Base-by-base conservation (phyloP, 2,329 filamentous ascomycete genomes). In the Aureobasidium sp. region DNA sequence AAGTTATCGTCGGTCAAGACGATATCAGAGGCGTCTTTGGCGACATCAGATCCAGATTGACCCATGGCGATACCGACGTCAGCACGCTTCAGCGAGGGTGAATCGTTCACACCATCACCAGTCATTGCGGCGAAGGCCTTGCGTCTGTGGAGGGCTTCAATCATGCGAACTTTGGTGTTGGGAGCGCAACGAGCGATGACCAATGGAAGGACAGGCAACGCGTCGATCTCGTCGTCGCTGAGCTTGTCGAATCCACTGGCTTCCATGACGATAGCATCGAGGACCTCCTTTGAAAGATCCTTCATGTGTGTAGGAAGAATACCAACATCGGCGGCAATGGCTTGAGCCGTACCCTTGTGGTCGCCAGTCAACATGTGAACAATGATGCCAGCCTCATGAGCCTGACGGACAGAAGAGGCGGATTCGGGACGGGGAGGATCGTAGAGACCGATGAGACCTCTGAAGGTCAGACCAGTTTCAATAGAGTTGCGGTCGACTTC, bases 41-140 rank as follows among this genome's bases (percentile, higher is more conserved):
- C 88, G 6, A 94, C 88, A 61, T 93, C 88, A 10, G 84, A 89
- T 1, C 88, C 88, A 12, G 85, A 84, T 67, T 79, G 74, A n/a
- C 88, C 88, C 88, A 94, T 94, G 52, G 88, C 88, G 59, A 93
- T 95, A 58, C 87, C 88, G 5, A 95, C 87, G 63, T 95, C 89
- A 2, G 88, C 85, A 39, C 81, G 79, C 61, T 88, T 87, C 29
- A 94, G 76, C 4, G 86, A 89, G 0, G 88, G 88, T 2, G 86
- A 86, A 64, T 94, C 88, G 64, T 94, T 94, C 57, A 93, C 88
- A 41, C 88, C 88, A 61, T 94, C 88, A 55, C 88, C 88, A 16
- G 88, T 93, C 88, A 94, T 93, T 55, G 88, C 88, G 67, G 85
- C 88, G 68, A 86, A 91, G 17, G 79, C 79, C 19, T 79, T 77